A percentile compares a stretch with the other conserved stretches of the same genome.
phyloP scores from a whole-genome alignment of 192 early-diverging fungal species.

The Coemansia sp. region DNA sequence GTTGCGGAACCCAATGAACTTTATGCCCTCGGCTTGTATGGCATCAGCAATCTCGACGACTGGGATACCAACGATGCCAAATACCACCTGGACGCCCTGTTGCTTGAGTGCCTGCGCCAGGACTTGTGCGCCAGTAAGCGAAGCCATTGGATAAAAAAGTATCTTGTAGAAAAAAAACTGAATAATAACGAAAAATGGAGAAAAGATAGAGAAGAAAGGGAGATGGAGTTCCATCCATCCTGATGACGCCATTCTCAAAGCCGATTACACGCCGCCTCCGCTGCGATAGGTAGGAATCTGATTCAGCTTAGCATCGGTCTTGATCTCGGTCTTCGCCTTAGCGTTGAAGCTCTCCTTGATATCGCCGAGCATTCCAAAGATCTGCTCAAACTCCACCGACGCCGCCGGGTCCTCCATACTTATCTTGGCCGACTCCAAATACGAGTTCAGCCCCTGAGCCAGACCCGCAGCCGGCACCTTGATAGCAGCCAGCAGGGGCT shows the following conservation, averaged over 20 bases:
- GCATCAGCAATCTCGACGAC: constrained; percentile 78
- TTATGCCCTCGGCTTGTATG: constrained; percentile 65
- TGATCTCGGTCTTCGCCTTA: constrained; percentile 16
- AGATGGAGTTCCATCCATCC: background rate
- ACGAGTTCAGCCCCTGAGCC: constrained; percentile 10
- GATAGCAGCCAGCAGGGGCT: constrained; percentile 39
- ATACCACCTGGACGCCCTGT: constrained; percentile 64
- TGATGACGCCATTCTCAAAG: background rate
- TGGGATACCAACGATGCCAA: constrained; percentile 80
- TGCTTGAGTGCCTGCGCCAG: constrained; percentile 61
- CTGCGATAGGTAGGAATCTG: constrained; percentile 58
- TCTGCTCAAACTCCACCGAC: constrained; percentile 57
- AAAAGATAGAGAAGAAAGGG: background rate
- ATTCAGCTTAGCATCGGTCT: constrained; percentile 17
- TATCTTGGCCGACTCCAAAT: constrained; percentile 27
- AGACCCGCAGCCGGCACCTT: constrained; percentile 33
- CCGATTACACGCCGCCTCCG: constrained; percentile 52
- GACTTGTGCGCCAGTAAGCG: constrained; percentile 60
- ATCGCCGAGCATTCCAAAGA: constrained; percentile 46
- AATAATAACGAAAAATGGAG: background rate
- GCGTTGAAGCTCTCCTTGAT: constrained; percentile 54
- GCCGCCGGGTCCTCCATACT: constrained; percentile 13
- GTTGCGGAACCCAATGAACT: constrained; percentile 72
- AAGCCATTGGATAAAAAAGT: background rate
- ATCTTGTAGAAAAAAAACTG: background rate